Evolutionary conservation across 2,329 filamentous ascomycete genomes (phyloP).

Genomic region (Penicillium fuscoglaucum): DNA sequence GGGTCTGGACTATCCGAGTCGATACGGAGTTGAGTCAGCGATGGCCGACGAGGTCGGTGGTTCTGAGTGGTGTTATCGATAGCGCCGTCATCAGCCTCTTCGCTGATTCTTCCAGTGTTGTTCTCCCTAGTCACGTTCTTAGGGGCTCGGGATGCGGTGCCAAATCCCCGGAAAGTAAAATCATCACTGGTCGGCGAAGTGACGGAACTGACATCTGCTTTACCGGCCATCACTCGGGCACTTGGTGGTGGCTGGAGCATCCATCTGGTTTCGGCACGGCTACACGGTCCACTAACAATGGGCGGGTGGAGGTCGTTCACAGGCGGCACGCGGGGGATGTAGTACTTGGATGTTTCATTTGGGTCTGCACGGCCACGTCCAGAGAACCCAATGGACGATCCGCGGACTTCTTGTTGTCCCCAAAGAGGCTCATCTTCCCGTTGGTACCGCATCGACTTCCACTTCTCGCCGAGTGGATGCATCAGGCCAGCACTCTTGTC

Average conservation of each 20-base stretch:
- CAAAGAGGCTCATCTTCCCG: constrained; percentile 85
- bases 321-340: constrained; percentile 64
- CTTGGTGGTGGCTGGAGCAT: constrained; percentile 92
- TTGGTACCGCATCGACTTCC: constrained; percentile 79
- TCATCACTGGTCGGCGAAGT: constrained; percentile 26
- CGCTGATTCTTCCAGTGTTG: constrained; percentile 3
- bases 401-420: constrained; percentile 65
- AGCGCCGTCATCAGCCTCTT: constrained; percentile 9
- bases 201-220: constrained; percentile 50
- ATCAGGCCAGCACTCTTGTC: constrained; percentile 47
- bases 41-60: constrained; percentile 19
- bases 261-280: constrained; percentile 74
- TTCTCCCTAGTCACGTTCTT: constrained; percentile 4
- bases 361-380: constrained; percentile 40
- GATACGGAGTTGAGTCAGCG: constrained; percentile 18
- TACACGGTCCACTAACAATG: constrained; percentile 72
- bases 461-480: constrained; percentile 55
- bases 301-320: constrained; percentile 86
- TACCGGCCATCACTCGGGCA: constrained; percentile 87
- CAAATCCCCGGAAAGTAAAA: constrained; percentile 16
- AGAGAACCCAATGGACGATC: constrained; percentile 56
- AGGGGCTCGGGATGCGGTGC: constrained; percentile 10
- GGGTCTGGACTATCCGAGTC: constrained; percentile 12
- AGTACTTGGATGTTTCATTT: constrained; percentile 56
- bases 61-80: constrained; percentile 15